These are phyloP conservation scores for Sporopachydermia lactativora DNA, from an alignment of 805 yeast genomes.

Conservation along the genomic window DNA sequence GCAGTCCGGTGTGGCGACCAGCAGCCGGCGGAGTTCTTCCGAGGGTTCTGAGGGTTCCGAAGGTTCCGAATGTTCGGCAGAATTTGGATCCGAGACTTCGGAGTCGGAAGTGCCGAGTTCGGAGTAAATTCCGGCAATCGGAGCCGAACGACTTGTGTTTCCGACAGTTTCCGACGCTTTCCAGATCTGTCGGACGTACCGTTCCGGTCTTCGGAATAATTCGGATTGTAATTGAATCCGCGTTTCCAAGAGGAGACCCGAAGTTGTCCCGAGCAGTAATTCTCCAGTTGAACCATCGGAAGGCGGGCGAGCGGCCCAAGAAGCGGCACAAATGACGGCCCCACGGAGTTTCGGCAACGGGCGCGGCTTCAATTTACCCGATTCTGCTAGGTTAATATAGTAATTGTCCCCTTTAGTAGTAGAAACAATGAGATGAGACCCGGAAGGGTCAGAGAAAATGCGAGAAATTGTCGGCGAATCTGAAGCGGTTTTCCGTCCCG, in stretches of 20 bases:
- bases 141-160: conserved; percentile 7
- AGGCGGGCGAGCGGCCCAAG: conserved; percentile 25
- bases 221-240: conserved; percentile 31
- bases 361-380: conserved; percentile 21
- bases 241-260: conserved; percentile 35
- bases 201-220: conserved; percentile 27
- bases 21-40: neutral
- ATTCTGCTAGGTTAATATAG: conserved; percentile 25
- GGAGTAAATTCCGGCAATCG: conserved; percentile 13
- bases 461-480: conserved; percentile 13
- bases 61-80: conserved; percentile 11
- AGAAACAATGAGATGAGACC: conserved; percentile 36
- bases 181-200: conserved; percentile 28
- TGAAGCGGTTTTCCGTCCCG: conserved; percentile 14
- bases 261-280: conserved; percentile 32
- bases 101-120: conserved; percentile 3
- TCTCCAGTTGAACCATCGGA: conserved; percentile 28
- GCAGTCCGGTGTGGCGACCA: conserved; percentile 7
- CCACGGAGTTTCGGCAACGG: conserved; percentile 33
- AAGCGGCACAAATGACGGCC: conserved; percentile 25
- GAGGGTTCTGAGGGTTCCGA: conserved; percentile 3
- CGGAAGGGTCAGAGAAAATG: conserved; percentile 36
- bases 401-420: conserved; percentile 32
- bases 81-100: conserved; percentile 4
- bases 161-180: conserved; percentile 14